Evolutionary conservation across 169 alveolate species (phyloP), one percentile per base, ranked within the genome.

Genomic region (Plasmodium yoelii): DNA sequence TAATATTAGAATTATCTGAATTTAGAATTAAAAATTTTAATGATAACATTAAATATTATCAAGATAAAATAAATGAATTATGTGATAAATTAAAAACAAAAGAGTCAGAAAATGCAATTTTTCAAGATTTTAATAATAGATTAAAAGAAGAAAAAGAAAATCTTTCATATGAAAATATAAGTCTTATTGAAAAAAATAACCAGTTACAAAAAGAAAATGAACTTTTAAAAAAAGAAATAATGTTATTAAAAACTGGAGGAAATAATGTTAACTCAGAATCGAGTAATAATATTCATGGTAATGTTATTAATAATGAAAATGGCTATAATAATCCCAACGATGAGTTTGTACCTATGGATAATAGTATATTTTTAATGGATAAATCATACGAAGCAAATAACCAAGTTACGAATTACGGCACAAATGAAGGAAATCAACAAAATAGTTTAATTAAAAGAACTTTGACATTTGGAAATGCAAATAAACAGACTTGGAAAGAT

Each of bases 11-110:
- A 86, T 86, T 86, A 61, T 86, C 91, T 8, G 91, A 86, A 57
- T 86, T 86, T 46, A 46, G 91, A 57, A 86, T 86, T 57, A 87
- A 86, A 70, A 86, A 86, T 86, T 86, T 86, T 86, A 28, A 86
- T 86, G 91, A 86, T 59, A 86, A 86, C 46, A 39, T 86, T 15
- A 86, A 86, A 56, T 86, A 86, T 86, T 86, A 57, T 55, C 86
- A 47, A 69, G n/a, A 60, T 22, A 86, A 86, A 13, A 69, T 86
- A n/a, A 60, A 72, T 46, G 91, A 86, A 69, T 86, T 86, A 64
- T 63, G 74, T 49, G 91, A 86, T 18, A 68, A 86, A 15, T 51
- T 86, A 15, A 60, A 69, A 13, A 86, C 24, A 39, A 86, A 86
- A 26, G 91, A 86, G 47, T 63, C 67, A 13, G 91, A 86, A 59